Evolutionary conservation across 345 rosid species (phyloP), one percentile per base, ranked within the genome.

Genomic region (Aethionema arabicum): DNA sequence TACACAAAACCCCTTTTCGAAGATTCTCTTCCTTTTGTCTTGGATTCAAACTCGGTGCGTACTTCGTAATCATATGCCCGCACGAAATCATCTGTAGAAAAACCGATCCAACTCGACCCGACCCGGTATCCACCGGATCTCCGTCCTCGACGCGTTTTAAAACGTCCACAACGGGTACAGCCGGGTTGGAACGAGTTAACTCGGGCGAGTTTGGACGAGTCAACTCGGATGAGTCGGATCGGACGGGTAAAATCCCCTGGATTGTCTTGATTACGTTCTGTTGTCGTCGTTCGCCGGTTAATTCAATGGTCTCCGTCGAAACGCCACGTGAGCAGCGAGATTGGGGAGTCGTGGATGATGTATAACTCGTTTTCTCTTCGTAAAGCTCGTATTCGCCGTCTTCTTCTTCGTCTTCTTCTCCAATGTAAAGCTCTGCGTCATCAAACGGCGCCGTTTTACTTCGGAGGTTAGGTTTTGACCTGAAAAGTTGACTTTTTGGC

Each of bases 271-370:
- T 66, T 53, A 62, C 48, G 54, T 39, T 67, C 4, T 66, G 45
- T 67, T 43, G 54, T 52, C 43, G 56, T 14, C 43, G 56, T 14
- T 70, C 78, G 4, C 83, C 83, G 16, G 49, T 5, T 14, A 40
- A 65, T 33, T 80, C 89, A 11, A 73, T 76, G 36, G 87, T 88
- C 11, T 91, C 91, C 0, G 96, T 88, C 4, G 90, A 84, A 8
- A 88, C 83, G 0, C 98, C 96, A 46, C 85, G 74, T 0, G 96
- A 90, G 68, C 87, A 85, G 46, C 83, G 91, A 68, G 98, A 91
- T 15, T 76, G 89, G 0, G 98, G 89, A 0, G 98, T 86, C 10
- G 96, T 86, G 46, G 98, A 88, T 66, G 87, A 80, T 8, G 96
- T 83, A 66, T 78, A 83, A 74, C 84, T 84, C 14, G 85, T 80